Base-by-base conservation (phyloP, 73 alveolate species). In the Paramecium primaurelia region DNA sequence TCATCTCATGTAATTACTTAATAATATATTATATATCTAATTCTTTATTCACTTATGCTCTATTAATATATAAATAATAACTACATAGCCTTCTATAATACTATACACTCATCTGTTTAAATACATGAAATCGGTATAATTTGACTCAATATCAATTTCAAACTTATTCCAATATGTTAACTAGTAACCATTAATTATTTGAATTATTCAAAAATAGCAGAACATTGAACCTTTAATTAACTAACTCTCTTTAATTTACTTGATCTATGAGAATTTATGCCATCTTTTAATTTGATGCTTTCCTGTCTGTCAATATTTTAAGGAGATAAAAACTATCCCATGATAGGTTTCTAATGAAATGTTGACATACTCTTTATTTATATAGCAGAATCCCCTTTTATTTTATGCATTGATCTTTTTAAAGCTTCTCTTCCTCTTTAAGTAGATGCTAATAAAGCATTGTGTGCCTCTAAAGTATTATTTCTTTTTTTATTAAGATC, bases 11-110 rank as follows among this genome's bases (percentile, higher is more conserved):
- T 8, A 80, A 47, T 16, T 80, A 25, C 6, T 18, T 80, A 9
- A 80, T 45, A 14, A 80, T 47, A 8, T 32, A 80, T 36, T 44
- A 37, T 20, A 80, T 80, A 80, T 80, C 91, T 18, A 80, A 80
- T 47, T 80, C 91, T 42, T 80, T 80, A 45, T 44, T 26, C 26
- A 80, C 91, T 45, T 80, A 80, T 8, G 36, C 77, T 16, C 75
- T 80, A 45, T 16, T 37, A n/a, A 34, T 75, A 0, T 2, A 80
- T 80, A 0, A 45, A 16, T 10, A 45, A 59, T 45, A 45, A 22
- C 0, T 80, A 80, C 75, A 49, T 47, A 11, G 91, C 91, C 77
- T 80, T 80, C 30, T 49, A 5, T 20, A 80, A 25, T 47, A 80
- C 47, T 0, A 80, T 18, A 26, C 77, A 80, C 18, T 80, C 75